Base-by-base conservation (phyloP, 805 yeast genomes). In the Clavispora vitiphila region DNA sequence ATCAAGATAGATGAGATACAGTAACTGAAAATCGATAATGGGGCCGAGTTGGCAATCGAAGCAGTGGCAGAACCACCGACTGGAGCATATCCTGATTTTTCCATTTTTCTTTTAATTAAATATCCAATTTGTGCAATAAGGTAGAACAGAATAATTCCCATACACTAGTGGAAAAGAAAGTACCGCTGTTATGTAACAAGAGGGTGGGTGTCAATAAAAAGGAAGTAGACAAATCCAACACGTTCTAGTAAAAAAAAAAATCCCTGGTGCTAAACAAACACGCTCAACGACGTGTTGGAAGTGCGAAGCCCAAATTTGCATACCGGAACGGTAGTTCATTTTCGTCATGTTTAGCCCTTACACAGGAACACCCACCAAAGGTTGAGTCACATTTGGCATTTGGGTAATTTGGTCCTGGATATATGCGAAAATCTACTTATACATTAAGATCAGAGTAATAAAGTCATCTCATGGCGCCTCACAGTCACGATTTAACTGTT, bases 1-100 rank as follows among this genome's bases (percentile, higher is more conserved):
- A 93, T 93, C 62, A 93, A 71, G 53, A 93, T 93, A 19, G 99
- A 93, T 18, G 99, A 86, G 41, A 76, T 73, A 76, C 99, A 93
- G 79, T 93, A 93, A 27, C 85, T 76, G 44, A 82, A 60, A 55
- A 86, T 86, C 38, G 95, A 84, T 44, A 85, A 58, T 9, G 83
- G 82, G 8, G 79, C 82, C 11, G 79, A 74, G 60, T 77, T 78
- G 46, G 74, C 75, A 30, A 69, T 47, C 22, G 72, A 60, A 37
- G 55, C 40, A 25, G 55, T 45, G 24, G 59, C 51, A 12, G 53
- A 39, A 8, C 34, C 34, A 32, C 49, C 55, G 30, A 49, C 47
- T 15, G 53, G 55, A 25, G 59, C 41, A 47, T 56, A 57, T 15
- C 50, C 47, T 35, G 60, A 51, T 46, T 61, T 63, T 37, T 68